phyloP scores from a whole-genome alignment of 306 rosid species.

The Vigna hirtella region DNA sequence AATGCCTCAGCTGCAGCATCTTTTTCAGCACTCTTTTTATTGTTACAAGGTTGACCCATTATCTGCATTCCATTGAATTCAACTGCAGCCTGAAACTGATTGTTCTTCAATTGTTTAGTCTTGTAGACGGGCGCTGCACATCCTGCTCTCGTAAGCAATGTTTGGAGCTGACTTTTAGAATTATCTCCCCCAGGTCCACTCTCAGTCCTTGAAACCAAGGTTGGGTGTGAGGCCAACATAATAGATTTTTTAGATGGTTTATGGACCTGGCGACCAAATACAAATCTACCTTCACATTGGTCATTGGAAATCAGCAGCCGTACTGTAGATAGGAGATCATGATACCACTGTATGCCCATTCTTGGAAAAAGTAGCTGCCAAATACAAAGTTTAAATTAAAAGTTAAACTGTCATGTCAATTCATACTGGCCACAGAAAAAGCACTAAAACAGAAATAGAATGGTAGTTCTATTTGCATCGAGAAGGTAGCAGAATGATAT shows the following conservation, averaged over 20 bases:
- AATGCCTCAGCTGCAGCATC: constrained; percentile 97
- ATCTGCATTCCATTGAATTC: constrained; percentile 82
- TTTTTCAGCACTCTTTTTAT: constrained; percentile 94
- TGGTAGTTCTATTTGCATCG: constrained; percentile 25
- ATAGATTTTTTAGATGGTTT: constrained; percentile 54
- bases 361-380: constrained; percentile 78
- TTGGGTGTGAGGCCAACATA: constrained; percentile 50
- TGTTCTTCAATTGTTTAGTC: constrained; percentile 69
- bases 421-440: constrained; percentile 20
- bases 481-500: constrained; percentile 34
- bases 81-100: constrained; percentile 72
- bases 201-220: constrained; percentile 77
- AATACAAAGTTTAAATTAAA: constrained; percentile 27
- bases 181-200: constrained; percentile 99
- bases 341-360: constrained; percentile 67
- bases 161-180: constrained; percentile 95
- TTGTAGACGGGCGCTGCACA: constrained; percentile 75
- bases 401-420: not conserved
- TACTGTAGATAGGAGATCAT: constrained; percentile 79
- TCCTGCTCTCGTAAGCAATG: constrained; percentile 90
- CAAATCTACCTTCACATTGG: constrained; percentile 73
- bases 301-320: constrained; percentile 72
- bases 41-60: constrained; percentile 84
- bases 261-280: constrained; percentile 69
- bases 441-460: constrained; percentile 37